These are phyloP conservation scores for Exophiala calicioides DNA, from an alignment of 2,329 filamentous ascomycete genomes.

Conservation along the genomic window DNA sequence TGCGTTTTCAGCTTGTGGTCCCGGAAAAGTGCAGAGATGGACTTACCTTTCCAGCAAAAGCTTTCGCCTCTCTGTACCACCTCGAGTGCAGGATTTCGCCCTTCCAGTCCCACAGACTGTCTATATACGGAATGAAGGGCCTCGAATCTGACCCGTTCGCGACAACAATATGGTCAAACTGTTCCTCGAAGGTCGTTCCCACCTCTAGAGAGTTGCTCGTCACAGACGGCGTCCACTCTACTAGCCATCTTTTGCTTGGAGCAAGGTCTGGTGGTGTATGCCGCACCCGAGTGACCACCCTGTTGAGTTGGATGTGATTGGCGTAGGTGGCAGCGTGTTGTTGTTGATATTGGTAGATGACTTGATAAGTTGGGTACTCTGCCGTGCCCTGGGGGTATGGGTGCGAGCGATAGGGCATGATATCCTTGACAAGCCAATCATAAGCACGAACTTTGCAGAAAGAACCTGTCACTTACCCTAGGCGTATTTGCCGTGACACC, in stretches of 20 bases:
- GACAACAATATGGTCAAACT: conserved; percentile 13
- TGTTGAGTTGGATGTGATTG: conserved; percentile 5
- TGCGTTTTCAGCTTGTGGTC: not conserved
- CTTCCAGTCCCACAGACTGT: conserved; percentile 8
- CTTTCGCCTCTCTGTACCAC: conserved; percentile 12
- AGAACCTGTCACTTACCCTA: conserved; percentile 4
- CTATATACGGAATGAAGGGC: conserved; percentile 13
- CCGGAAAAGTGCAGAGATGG: not conserved
- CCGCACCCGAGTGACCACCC: conserved; percentile 10
- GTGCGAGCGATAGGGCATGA: conserved; percentile 19
- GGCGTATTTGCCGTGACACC: conserved; percentile 17
- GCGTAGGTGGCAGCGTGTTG: conserved; percentile 10
- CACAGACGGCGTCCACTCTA: conserved; percentile 14
- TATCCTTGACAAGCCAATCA: conserved; percentile 7
- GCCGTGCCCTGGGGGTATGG: conserved; percentile 7
- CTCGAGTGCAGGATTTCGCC: conserved; percentile 11
- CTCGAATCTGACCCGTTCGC: conserved; percentile 14
- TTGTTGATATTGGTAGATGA: conserved; percentile 15
- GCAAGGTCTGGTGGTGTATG: conserved; percentile 5
- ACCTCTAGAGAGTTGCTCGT: conserved; percentile 7
- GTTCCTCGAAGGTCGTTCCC: conserved; percentile 10
- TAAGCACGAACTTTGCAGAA: not conserved
- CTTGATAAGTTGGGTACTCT: conserved; percentile 12
- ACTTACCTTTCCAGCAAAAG: conserved; percentile 13
- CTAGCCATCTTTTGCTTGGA: conserved; percentile 9